Conservation (phyloP, 768 basidiomycete species). For the Lactarius indigo region DNA sequence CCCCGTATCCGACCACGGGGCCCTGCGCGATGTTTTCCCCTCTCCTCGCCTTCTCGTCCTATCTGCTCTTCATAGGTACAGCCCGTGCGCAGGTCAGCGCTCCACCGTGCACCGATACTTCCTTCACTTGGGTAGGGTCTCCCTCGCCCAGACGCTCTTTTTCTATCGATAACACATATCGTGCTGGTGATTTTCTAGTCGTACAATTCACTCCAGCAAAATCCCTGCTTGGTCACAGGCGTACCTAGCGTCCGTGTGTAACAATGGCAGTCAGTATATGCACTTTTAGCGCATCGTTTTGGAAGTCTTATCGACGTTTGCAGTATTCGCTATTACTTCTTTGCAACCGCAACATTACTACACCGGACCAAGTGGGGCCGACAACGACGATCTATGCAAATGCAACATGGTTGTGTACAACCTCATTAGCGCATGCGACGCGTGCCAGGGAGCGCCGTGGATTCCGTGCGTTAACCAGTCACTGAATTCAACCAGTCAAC, state of each 20-base stretch:
- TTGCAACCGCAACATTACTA: constrained; percentile 11
- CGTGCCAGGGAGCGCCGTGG: constrained; percentile 26
- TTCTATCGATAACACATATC: background rate
- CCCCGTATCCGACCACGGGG: background rate
- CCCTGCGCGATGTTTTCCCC: background rate
- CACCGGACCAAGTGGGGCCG: constrained; percentile 2
- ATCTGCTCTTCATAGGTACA: background rate
- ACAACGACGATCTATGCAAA: constrained; percentile 20
- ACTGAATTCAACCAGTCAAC: background rate
- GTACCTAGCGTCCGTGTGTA: constrained; percentile 4
- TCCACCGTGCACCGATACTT: background rate
- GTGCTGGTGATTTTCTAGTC: background rate
- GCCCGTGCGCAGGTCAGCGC: constrained; percentile 5
- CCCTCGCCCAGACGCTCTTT: background rate
- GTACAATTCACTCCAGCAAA: constrained; percentile 17
- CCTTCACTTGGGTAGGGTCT: constrained; percentile 16
- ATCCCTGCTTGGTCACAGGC: constrained; percentile 14
- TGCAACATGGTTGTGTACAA: constrained; percentile 31
- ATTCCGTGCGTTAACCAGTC: constrained; percentile 14
- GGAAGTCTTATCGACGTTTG: background rate
- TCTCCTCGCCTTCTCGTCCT: background rate
- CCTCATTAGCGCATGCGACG: constrained; percentile 30
- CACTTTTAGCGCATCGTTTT: background rate
- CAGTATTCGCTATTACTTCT: constrained; percentile 9
- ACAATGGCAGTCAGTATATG: constrained; percentile 17